Percentiles rank a stretch among this genome's conserved stretches.
Evolutionary conservation across 2,329 filamentous ascomycete species (phyloP).

Genomic region (Aspergillus sclerotialis): DNA sequence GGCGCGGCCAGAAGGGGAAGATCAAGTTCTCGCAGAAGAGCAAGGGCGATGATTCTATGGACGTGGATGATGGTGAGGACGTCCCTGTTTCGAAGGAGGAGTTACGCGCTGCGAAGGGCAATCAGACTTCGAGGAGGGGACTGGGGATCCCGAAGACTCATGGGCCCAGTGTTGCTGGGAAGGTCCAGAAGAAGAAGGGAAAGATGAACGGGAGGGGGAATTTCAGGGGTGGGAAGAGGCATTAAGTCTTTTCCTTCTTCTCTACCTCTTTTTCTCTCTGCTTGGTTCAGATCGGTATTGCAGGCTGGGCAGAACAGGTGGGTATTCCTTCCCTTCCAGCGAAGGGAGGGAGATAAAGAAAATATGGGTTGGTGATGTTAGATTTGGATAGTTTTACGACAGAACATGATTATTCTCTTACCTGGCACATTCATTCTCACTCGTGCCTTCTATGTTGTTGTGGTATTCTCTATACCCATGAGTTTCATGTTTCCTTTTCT

Average conservation of each 20-base stretch:
- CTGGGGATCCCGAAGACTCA: conserved; percentile 22
- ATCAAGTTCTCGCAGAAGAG: conserved; percentile 49
- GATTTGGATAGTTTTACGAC: too few species aligned
- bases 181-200: conserved; percentile 17
- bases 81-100: conserved; percentile 5
- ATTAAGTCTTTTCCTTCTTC: too few species aligned
- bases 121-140: conserved; percentile 13
- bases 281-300: too few species aligned
- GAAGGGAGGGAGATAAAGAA: too few species aligned
- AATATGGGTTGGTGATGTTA: too few species aligned
- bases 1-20: conserved; percentile 53
- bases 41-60: conserved; percentile 35
- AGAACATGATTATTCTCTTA: too few species aligned
- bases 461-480: too few species aligned
- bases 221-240: conserved; percentile 8
- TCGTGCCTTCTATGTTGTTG: too few species aligned
- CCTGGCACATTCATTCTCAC: too few species aligned
- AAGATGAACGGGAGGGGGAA: conserved; percentile 7
- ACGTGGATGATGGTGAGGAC: conserved; percentile 27
- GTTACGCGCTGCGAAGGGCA: conserved; percentile 2
- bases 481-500: not conserved
- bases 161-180: conserved; percentile 15
- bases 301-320: too few species aligned
- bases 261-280: too few species aligned
- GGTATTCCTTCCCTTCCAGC: too few species aligned